A percentile compares a stretch with the other conserved stretches of the same genome.
These are phyloP conservation scores for Ogataea neopini DNA, from an alignment of 805 yeast species.

Conservation along the genomic window DNA sequence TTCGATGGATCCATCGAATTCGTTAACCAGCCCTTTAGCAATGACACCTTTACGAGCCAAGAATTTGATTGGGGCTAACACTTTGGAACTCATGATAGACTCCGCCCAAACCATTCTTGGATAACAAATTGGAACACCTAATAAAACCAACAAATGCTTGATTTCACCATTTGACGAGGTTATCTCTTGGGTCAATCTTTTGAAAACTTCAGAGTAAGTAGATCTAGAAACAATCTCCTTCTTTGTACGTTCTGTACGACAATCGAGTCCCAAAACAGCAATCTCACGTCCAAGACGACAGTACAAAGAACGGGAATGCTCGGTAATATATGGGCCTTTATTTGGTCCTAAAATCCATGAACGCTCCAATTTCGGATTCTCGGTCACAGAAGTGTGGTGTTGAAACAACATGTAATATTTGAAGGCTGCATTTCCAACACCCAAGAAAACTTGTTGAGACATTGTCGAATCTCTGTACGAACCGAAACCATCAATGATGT, in stretches of 20 bases:
- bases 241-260: conserved; percentile 85
- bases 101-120: conserved; percentile 95
- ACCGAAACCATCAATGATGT: conserved; percentile 95
- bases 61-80: conserved; percentile 63
- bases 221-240: conserved; percentile 52
- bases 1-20: conserved; percentile 90
- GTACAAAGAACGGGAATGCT: conserved; percentile 66
- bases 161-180: conserved; percentile 49
- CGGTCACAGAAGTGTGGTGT: conserved; percentile 65
- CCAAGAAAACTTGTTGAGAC: conserved; percentile 64
- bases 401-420: conserved; percentile 90
- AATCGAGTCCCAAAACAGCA: conserved; percentile 79
- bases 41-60: conserved; percentile 63
- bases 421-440: conserved; percentile 78
- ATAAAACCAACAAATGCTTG: conserved; percentile 76
- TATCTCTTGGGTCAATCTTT: conserved; percentile 59
- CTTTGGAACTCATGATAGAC: conserved; percentile 59
- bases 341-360: conserved; percentile 63
- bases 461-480: conserved; percentile 78
- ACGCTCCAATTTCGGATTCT: conserved; percentile 42
- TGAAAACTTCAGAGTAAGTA: conserved; percentile 63
- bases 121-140: conserved; percentile 94
- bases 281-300: conserved; percentile 74
- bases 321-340: conserved; percentile 69
- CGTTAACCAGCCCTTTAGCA: conserved; percentile 77